Conservation (phyloP, 805 yeast genomes). For the Komagataella populi region DNA sequence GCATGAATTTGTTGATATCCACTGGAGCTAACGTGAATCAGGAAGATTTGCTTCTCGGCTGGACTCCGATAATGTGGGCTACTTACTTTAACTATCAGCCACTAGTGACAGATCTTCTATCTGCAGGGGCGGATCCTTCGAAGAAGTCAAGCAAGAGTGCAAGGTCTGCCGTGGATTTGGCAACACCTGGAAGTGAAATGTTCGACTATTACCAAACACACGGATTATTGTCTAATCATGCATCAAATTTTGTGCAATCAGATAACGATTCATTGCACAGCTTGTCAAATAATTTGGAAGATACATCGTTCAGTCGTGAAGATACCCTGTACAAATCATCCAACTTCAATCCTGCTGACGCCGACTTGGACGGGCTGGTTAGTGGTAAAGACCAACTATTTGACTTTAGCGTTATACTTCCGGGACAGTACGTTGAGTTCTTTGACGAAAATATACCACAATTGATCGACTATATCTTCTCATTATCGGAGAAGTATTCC, state of each 20-base stretch:
- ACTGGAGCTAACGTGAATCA: conserved; percentile 34
- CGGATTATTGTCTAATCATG: conserved; percentile 15
- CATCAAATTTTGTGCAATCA: not conserved
- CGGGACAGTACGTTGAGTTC: conserved; percentile 49
- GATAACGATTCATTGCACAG: conserved; percentile 1
- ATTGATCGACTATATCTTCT: conserved; percentile 32
- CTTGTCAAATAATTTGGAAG: conserved; percentile 9
- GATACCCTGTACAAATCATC: conserved; percentile 11
- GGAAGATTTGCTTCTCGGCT: conserved; percentile 34
- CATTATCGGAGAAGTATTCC: conserved; percentile 28
- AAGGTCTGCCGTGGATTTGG: conserved; percentile 43
- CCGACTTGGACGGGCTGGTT: conserved; percentile 18
- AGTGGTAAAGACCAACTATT: conserved; percentile 21
- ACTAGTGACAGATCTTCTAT: conserved; percentile 42
- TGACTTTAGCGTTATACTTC: conserved; percentile 39
- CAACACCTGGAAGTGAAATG: conserved; percentile 41
- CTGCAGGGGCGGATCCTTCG: conserved; percentile 51
- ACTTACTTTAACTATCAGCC: conserved; percentile 44
- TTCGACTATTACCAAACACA: conserved; percentile 46
- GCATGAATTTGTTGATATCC: conserved; percentile 32
- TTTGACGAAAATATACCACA: conserved; percentile 42
- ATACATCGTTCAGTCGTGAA: conserved; percentile 3
- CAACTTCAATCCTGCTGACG: conserved; percentile 17
- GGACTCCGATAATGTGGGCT: conserved; percentile 83
- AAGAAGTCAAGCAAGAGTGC: conserved; percentile 19